These are phyloP conservation scores for Pelargonium cotyledonis DNA, from an alignment of 441 rosid genomes.

Conservation along the genomic window DNA sequence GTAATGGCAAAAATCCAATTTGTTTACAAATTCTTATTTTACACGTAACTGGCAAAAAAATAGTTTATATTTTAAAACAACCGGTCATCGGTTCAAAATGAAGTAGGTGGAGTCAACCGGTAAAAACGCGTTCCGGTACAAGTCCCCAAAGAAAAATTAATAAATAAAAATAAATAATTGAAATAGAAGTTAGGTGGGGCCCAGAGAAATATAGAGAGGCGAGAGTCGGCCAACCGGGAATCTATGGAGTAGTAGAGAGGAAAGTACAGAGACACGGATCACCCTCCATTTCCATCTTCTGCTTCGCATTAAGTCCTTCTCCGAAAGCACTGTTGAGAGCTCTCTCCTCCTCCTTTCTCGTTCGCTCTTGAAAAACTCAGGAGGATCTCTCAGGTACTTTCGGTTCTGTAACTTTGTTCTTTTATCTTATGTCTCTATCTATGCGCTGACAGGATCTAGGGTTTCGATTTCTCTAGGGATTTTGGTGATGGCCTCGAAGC, in stretches of 20 bases:
- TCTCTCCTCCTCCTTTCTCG: neutral
- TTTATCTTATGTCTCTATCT: neutral
- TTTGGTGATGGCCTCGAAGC: constrained; percentile 49
- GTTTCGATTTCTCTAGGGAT: constrained; percentile 7
- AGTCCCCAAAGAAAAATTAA: neutral
- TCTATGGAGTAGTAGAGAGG: neutral
- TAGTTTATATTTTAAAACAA: neutral
- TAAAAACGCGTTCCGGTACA: constrained; percentile 1
- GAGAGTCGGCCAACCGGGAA: neutral
- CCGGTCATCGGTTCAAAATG: neutral
- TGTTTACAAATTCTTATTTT: no score
- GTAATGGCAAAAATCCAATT: neutral
- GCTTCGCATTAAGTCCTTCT: neutral
- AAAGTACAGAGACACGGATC: neutral
- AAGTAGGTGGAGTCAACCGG: neutral
- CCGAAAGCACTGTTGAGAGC: constrained; percentile 5
- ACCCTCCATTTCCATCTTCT: constrained; percentile 4
- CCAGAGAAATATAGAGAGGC: neutral
- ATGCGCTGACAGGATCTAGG: constrained; percentile 31
- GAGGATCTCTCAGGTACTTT: constrained; percentile 7
- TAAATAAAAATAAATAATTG: neutral
- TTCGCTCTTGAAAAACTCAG: neutral
- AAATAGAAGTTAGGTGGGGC: neutral
- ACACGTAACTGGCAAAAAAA: no score
- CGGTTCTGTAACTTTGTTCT: no score